Percentiles rank a stretch among this genome's conserved stretches.
Conservation (phyloP, 2,329 filamentous ascomycete genomes). For the Sarocladium oryzae region DNA sequence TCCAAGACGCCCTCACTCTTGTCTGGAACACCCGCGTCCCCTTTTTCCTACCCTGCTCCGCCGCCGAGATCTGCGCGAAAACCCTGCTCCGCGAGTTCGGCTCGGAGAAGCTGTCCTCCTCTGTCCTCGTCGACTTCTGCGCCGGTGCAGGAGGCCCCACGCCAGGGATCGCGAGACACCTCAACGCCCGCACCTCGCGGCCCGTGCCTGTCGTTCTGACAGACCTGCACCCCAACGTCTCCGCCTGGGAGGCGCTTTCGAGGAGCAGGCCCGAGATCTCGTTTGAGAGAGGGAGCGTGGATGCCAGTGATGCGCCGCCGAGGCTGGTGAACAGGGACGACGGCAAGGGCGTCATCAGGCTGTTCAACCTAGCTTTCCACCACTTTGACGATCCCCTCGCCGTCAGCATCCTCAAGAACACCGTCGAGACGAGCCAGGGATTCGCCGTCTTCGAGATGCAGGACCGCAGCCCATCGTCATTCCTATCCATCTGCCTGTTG, state of each 20-base stretch:
- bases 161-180: conserved; percentile 51
- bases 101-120: conserved; percentile 34
- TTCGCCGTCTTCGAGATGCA: conserved; percentile 73
- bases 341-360: conserved; percentile 52
- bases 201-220: conserved; percentile 55
- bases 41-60: conserved; percentile 51
- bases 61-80: conserved; percentile 54
- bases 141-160: conserved; percentile 68
- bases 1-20: conserved; percentile 58
- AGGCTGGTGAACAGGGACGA: conserved; percentile 33
- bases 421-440: conserved; percentile 56
- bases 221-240: conserved; percentile 58
- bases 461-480: conserved; percentile 49
- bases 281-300: conserved; percentile 55
- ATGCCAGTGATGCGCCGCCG: conserved; percentile 55
- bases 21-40: conserved; percentile 57
- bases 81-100: conserved; percentile 48
- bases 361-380: conserved; percentile 72
- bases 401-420: conserved; percentile 54
- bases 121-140: conserved; percentile 70
- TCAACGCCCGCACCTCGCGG: conserved; percentile 42
- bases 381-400: conserved; percentile 65
- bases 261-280: conserved; percentile 47
- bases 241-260: conserved; percentile 50
- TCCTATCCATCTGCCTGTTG: conserved; percentile 47